phyloP scores from a whole-genome alignment of 2,329 filamentous ascomycete genomes.

The Claviceps sp. region DNA sequence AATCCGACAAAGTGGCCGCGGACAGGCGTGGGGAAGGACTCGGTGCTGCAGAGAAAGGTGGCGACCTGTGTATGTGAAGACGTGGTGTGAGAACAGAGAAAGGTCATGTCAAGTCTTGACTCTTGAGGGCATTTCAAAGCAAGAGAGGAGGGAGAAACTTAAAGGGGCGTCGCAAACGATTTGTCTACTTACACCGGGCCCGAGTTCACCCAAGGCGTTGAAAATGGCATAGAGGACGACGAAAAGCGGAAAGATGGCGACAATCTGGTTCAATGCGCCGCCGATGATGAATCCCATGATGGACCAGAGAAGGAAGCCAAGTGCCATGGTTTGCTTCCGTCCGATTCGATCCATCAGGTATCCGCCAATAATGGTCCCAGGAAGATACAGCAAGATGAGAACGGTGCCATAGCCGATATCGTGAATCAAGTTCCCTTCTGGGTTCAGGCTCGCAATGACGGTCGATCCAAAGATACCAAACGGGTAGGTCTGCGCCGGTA shows the following conservation, averaged over 20 bases:
- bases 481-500: conserved; percentile 10
- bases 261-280: conserved; percentile 30
- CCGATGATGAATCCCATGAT: conserved; percentile 37
- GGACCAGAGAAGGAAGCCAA: conserved; percentile 13
- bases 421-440: conserved; percentile 9
- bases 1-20: conserved; percentile 37
- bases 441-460: conserved; percentile 11
- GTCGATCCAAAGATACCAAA: conserved; percentile 14
- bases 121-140: no score
- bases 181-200: background rate
- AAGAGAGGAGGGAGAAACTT: no score
- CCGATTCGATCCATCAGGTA: conserved; percentile 26
- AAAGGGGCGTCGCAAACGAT: no score
- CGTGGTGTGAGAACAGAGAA: no score
- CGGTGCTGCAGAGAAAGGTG: conserved; percentile 16
- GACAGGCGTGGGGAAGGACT: conserved; percentile 38
- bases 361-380: conserved; percentile 22
- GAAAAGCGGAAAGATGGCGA: conserved; percentile 33
- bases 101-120: no score
- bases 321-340: conserved; percentile 15
- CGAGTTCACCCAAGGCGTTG: background rate
- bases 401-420: conserved; percentile 13
- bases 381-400: conserved; percentile 10
- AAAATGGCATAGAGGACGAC: conserved; percentile 33
- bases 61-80: background rate